These are phyloP conservation scores for Candida sanyaensis DNA, from an alignment of 1,139 yeast species.

Conservation along the genomic window DNA sequence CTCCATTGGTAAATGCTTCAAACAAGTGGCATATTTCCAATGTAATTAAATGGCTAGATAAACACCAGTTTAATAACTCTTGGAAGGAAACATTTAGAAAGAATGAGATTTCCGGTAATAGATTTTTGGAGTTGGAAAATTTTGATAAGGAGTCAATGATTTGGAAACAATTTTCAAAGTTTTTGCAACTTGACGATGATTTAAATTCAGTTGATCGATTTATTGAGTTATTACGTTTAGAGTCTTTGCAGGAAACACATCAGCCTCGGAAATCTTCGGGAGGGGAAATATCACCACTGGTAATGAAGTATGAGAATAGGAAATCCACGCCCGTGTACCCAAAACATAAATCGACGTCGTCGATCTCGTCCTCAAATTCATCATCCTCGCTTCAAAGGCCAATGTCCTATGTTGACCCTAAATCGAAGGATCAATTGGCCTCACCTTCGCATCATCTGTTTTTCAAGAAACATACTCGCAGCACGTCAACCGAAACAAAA, in stretches of 20 bases:
- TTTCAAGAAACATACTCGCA: constrained; percentile 59
- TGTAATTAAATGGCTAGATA: constrained; percentile 68
- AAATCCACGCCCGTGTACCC: constrained; percentile 33
- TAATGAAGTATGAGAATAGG: constrained; percentile 27
- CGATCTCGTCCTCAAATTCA: constrained; percentile 24
- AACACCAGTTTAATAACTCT: constrained; percentile 64
- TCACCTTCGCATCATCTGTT: constrained; percentile 46
- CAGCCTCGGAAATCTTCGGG: background rate
- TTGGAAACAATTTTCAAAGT: constrained; percentile 50
- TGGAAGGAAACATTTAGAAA: constrained; percentile 69
- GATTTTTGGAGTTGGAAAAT: constrained; percentile 67
- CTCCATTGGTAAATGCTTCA: constrained; percentile 22
- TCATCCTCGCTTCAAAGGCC: constrained; percentile 11
- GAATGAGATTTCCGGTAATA: constrained; percentile 61
- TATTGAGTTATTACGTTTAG: constrained; percentile 35
- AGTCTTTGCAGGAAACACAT: constrained; percentile 15
- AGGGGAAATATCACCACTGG: constrained; percentile 7
- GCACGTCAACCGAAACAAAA: constrained; percentile 51
- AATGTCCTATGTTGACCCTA: constrained; percentile 53
- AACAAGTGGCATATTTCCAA: constrained; percentile 65
- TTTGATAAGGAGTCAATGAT: constrained; percentile 56
- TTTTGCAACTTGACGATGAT: constrained; percentile 39
- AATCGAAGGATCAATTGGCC: constrained; percentile 43
- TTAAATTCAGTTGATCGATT: constrained; percentile 57
- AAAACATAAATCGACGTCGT: constrained; percentile 26